A percentile compares a stretch with the other conserved stretches of the same genome.
Conservation (phyloP, 768 basidiomycete species). For the Russula brevipes region DNA sequence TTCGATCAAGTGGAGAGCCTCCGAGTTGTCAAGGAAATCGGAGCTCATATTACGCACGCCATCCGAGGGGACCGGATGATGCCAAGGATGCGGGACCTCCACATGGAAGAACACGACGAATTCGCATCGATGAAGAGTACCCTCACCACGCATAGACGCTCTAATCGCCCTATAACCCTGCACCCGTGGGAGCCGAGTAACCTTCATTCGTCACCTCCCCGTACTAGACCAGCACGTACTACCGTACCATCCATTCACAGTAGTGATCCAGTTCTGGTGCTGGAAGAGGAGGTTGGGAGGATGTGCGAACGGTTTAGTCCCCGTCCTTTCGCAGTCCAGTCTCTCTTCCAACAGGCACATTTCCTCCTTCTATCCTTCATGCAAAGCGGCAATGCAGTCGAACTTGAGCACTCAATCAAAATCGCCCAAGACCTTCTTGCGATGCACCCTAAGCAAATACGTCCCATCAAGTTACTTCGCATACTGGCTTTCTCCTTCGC, state of each 20-base stretch:
- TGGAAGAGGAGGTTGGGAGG: background rate
- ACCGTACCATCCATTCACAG: background rate
- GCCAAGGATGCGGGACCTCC: background rate
- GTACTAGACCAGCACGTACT: background rate
- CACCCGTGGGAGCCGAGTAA: background rate
- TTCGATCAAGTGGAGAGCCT: background rate
- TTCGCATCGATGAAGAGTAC: background rate
- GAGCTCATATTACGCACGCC: background rate
- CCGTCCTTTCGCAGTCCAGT: background rate
- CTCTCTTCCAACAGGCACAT: background rate
- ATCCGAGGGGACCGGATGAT: background rate
- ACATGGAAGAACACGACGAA: background rate
- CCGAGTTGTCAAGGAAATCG: background rate
- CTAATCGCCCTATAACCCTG: background rate
- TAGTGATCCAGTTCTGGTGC: background rate
- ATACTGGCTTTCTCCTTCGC: conserved; percentile 4
- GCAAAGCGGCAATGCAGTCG: background rate
- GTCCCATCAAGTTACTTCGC: background rate
- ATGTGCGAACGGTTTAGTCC: background rate
- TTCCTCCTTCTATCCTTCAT: background rate
- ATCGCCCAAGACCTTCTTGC: background rate
- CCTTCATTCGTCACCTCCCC: background rate
- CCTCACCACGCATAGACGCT: background rate
- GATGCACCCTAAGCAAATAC: background rate
- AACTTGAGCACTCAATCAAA: background rate